Conservation (phyloP, 306 rosid species). For the Cicer yamashitae region DNA sequence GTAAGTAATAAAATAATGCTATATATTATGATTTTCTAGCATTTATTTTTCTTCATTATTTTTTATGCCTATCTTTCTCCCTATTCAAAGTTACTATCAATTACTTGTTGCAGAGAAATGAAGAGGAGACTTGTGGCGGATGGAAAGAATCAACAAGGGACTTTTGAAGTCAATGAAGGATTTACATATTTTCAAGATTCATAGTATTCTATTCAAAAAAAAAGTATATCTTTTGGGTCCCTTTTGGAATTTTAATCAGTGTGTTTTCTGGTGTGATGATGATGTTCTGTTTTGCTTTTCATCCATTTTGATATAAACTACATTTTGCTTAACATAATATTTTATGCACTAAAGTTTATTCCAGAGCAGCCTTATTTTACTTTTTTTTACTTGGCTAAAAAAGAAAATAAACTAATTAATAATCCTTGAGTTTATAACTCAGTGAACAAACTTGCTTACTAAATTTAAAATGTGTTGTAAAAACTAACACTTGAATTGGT, state of each 20-base stretch:
- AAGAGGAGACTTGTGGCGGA: slow-evolving; percentile 39
- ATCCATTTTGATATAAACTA: background rate
- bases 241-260: slow-evolving; percentile 11
- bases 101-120: slow-evolving; percentile 43
- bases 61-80: slow-evolving; percentile 20
- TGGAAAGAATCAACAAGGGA: slow-evolving; percentile 44
- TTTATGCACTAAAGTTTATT: background rate
- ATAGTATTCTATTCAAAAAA: background rate
- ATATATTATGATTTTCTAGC: background rate
- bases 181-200: background rate
- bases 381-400: no score
- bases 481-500: no score
- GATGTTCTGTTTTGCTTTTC: slow-evolving; percentile 15
- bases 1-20: slow-evolving; percentile 32
- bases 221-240: background rate
- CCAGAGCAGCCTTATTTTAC: no score
- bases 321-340: slow-evolving; percentile 9
- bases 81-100: background rate
- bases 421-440: no score
- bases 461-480: no score
- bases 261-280: slow-evolving; percentile 42
- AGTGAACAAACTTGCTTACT: no score
- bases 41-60: slow-evolving; percentile 12
- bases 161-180: slow-evolving; percentile 24
- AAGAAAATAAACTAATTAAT: no score